These are phyloP conservation scores for Exophiala sp. DNA, from an alignment of 2,329 filamentous ascomycete genomes.

Conservation along the genomic window DNA sequence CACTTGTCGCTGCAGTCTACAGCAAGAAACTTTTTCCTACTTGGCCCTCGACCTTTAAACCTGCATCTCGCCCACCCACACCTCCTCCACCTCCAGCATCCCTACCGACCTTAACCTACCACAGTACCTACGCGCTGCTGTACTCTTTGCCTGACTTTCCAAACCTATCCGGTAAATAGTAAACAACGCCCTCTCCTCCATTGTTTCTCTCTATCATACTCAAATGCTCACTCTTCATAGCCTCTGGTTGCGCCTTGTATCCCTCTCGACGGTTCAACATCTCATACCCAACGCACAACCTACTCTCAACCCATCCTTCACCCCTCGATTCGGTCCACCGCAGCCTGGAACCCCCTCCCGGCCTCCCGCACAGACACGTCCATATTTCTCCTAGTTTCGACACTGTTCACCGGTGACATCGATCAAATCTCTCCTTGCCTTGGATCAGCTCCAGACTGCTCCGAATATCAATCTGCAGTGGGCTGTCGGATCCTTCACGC, in stretches of 20 bases:
- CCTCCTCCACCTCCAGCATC: neutral
- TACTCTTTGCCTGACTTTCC: conserved; percentile 2
- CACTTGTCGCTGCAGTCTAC: neutral
- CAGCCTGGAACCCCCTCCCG: conserved; percentile 14
- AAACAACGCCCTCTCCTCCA: conserved; percentile 6
- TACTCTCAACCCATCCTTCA: conserved; percentile 5
- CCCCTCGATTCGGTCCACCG: conserved; percentile 14
- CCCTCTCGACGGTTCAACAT: conserved; percentile 4
- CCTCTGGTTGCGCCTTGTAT: neutral
- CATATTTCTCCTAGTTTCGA: conserved; percentile 16
- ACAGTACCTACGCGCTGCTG: neutral
- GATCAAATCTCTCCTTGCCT: conserved; percentile 23
- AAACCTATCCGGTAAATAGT: conserved; percentile 1
- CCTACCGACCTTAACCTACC: neutral
- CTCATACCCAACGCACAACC: neutral
- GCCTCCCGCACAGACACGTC: conserved; percentile 24
- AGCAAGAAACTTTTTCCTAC: neutral
- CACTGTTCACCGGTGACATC: conserved; percentile 11
- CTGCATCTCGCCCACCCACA: neutral
- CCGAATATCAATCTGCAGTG: conserved; percentile 4
- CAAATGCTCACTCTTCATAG: conserved; percentile 6
- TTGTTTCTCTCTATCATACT: neutral
- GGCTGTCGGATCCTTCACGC: conserved; percentile 2
- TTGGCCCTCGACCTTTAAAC: neutral
- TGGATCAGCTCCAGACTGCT: conserved; percentile 13